Evolutionary conservation across 2,329 filamentous ascomycete species (phyloP), one percentile per base, ranked within the genome.

Genomic region (Trichoderma atroviride): DNA sequence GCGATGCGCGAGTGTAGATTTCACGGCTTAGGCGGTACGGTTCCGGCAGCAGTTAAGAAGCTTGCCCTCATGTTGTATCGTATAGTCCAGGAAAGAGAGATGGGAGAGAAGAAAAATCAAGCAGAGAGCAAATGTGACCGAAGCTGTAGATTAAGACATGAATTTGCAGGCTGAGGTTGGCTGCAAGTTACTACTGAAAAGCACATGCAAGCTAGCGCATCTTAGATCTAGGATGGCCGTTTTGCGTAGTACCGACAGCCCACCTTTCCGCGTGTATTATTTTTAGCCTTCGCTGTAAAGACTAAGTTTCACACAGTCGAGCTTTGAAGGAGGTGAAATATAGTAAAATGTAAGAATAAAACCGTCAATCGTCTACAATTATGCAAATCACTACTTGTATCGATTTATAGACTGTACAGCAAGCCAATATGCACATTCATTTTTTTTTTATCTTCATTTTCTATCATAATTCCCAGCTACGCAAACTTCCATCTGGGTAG

Each of bases 401-500:
- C 11, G 10, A 11, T 37, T 64, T 29, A 65, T 22, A 3, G 10
- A n/a, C 19, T 47, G 16, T 43, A 47, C 40, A 37, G 63, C 63
- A 67, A 52, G 40, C 10, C 31, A 47, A 52, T 58, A 52, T 67
- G 63, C 55, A 67, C 40, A 47, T 59, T 52, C 55, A 50, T 59
- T 67, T 67, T 59, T 67, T 67, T 67, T 59, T 67, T 67, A 35
- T 52, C 40, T 67, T 67, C 62, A 52, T 67, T 69, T 71, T 70
- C 35, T 74, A 69, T 75, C 75, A 73, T 75, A 72, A 76, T 61
- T 69, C 58, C 74, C 75, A 72, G 74, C 73, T 78, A 77, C 74
- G 76, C 63, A 75, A 75, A 74, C 76, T 71, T 72, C 27, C 74
- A 74, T 75, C 74, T 74, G 76, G 71, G 75, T 74, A 72, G 71